These are phyloP conservation scores for Cylindrodendrum hubeiense DNA, from an alignment of 2,329 filamentous ascomycete species.

Conservation along the genomic window DNA sequence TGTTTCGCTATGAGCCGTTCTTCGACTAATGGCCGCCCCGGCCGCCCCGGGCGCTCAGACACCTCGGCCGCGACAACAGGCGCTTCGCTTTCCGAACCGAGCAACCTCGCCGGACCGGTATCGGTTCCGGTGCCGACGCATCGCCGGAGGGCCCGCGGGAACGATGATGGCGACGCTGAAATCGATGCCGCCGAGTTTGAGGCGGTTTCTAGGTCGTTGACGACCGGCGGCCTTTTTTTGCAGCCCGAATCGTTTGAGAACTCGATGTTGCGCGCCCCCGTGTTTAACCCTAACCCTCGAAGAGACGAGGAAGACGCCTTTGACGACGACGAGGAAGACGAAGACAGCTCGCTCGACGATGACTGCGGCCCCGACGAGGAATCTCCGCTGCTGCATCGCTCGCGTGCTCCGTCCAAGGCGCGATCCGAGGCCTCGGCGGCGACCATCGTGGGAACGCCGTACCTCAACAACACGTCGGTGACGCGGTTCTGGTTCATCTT, in stretches of 20 bases:
- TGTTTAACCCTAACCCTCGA: constrained; percentile 36
- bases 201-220: constrained; percentile 54
- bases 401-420: constrained; percentile 30
- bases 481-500: constrained; percentile 74
- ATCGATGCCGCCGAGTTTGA: constrained; percentile 41
- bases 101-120: constrained; percentile 25
- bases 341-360: constrained; percentile 24
- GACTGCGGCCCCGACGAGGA: constrained; percentile 36
- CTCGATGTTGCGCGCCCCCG: constrained; percentile 51
- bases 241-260: constrained; percentile 57
- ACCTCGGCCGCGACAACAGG: not conserved
- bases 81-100: constrained; percentile 1
- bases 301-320: constrained; percentile 27
- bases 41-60: constrained; percentile 1
- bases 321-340: constrained; percentile 20
- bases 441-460: constrained; percentile 43
- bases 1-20: constrained; percentile 5
- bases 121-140: constrained; percentile 37
- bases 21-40: constrained; percentile 18
- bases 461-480: constrained; percentile 60
- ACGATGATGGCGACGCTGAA: constrained; percentile 25
- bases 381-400: constrained; percentile 42
- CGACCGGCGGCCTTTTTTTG: constrained; percentile 52
- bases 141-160: constrained; percentile 15
- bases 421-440: constrained; percentile 28